Percentiles rank a stretch among this genome's conserved stretches.
These are phyloP conservation scores for Floccularia luteovirens DNA, from an alignment of 768 basidiomycete species.

Conservation along the genomic window DNA sequence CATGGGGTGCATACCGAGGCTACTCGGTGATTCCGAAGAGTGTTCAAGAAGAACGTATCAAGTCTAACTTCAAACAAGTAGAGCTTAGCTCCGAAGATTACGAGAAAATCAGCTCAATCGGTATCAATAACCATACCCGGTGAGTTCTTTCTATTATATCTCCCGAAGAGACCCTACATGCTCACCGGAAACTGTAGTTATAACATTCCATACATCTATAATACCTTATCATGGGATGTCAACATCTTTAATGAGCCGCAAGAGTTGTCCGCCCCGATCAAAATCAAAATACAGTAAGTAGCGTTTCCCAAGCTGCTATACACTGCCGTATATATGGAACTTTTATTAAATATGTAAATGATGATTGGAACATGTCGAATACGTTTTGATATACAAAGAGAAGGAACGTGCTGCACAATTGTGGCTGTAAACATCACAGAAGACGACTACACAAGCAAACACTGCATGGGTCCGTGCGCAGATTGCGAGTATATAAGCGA, in stretches of 20 bases:
- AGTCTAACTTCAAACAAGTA: constrained; percentile 74
- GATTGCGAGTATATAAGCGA: constrained; percentile 11
- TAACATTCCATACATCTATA: constrained; percentile 59
- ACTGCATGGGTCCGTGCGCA: constrained; percentile 22
- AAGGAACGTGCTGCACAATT: not conserved
- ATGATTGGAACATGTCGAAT: too few relatives aligned
- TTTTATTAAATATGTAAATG: not conserved
- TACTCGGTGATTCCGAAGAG: constrained; percentile 84
- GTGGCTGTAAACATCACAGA: not conserved
- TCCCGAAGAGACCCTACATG: not conserved
- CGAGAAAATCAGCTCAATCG: constrained; percentile 46
- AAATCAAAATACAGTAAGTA: constrained; percentile 20
- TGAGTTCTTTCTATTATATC: constrained; percentile 9
- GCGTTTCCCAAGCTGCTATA: too few relatives aligned
- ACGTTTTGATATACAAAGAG: not conserved
- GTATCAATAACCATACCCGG: constrained; percentile 36
- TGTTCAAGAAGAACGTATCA: constrained; percentile 62
- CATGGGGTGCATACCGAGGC: constrained; percentile 72
- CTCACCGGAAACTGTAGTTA: constrained; percentile 24
- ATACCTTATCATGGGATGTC: constrained; percentile 61
- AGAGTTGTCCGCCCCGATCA: constrained; percentile 36
- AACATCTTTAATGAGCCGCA: constrained; percentile 59
- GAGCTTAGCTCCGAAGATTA: constrained; percentile 61
- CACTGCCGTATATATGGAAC: too few relatives aligned
- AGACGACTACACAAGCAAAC: not conserved